A percentile compares a stretch with the other conserved stretches of the same genome.
Evolutionary conservation across 208 protist genomes (phyloP).

Genomic region (Leishmania tarentolae): DNA sequence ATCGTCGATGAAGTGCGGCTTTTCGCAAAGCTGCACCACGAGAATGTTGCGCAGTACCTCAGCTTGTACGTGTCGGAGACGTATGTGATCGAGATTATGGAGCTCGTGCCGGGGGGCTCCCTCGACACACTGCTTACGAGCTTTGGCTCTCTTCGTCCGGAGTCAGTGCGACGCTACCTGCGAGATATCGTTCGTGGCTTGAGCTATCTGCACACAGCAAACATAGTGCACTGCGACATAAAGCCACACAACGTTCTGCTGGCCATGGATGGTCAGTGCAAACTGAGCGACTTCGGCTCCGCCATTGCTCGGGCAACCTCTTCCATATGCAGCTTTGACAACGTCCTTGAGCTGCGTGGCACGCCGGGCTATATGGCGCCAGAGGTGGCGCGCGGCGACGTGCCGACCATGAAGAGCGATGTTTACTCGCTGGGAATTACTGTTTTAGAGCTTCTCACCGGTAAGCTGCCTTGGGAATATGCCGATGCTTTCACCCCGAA

Average conservation of each 20-base stretch:
- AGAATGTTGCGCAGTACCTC: slow-evolving; percentile 87
- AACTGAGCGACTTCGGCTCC: slow-evolving; percentile 86
- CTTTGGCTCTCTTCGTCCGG: slow-evolving; percentile 51
- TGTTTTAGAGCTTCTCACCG: slow-evolving; percentile 60
- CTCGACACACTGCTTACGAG: slow-evolving; percentile 64
- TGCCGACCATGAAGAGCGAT: slow-evolving; percentile 62
- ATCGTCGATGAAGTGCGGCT: slow-evolving; percentile 70
- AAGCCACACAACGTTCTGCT: slow-evolving; percentile 89
- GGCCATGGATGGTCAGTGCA: slow-evolving; percentile 81
- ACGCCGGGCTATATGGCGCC: slow-evolving; percentile 84
- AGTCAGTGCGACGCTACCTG: slow-evolving; percentile 60
- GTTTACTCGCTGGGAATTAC: slow-evolving; percentile 71
- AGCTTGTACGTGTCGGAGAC: slow-evolving; percentile 50
- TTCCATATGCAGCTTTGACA: slow-evolving; percentile 43
- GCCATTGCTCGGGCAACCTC: slow-evolving; percentile 48
- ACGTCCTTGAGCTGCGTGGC: slow-evolving; percentile 68
- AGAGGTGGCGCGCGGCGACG: slow-evolving; percentile 63
- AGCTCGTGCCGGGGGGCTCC: slow-evolving; percentile 82
- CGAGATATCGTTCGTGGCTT: slow-evolving; percentile 70
- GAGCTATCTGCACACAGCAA: slow-evolving; percentile 73
- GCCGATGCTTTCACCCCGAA: neutral
- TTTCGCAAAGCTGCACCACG: slow-evolving; percentile 64
- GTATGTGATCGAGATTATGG: slow-evolving; percentile 80
- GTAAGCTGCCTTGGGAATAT: slow-evolving; percentile 62
- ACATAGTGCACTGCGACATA: slow-evolving; percentile 82